phyloP scores from a whole-genome alignment of 257 asterid genomes.

The Salvia rosmarinus region DNA sequence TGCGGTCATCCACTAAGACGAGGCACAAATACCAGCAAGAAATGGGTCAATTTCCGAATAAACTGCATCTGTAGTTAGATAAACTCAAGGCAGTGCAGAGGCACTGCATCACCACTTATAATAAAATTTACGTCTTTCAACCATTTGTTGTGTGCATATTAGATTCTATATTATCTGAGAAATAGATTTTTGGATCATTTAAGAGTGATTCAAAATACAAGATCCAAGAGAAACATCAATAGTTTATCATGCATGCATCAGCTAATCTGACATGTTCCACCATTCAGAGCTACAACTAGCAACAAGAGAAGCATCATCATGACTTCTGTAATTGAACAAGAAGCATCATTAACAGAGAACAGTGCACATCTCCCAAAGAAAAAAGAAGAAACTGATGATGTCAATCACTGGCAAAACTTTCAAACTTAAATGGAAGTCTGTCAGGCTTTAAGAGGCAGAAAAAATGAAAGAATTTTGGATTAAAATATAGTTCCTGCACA shows the following conservation, averaged over 20 bases:
- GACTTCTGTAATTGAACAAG: slow-evolving; percentile 31
- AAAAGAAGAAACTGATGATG: slow-evolving; percentile 32
- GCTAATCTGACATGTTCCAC: slow-evolving; percentile 34
- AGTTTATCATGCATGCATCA: slow-evolving; percentile 31
- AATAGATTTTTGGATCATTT: slow-evolving; percentile 39
- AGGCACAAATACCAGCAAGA: slow-evolving; percentile 97
- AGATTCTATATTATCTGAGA: slow-evolving; percentile 37
- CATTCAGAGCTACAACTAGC: slow-evolving; percentile 36
- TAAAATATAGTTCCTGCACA: slow-evolving; percentile 32
- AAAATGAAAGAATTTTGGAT: slow-evolving; percentile 20
- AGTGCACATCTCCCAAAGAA: slow-evolving; percentile 34
- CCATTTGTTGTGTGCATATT: slow-evolving; percentile 47
- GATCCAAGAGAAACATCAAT: slow-evolving; percentile 33
- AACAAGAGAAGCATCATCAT: slow-evolving; percentile 31
- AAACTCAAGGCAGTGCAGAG: slow-evolving; percentile 79
- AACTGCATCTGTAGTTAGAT: slow-evolving; percentile 94
- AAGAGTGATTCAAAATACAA: slow-evolving; percentile 32
- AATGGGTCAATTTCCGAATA: slow-evolving; percentile 94
- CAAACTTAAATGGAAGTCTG: slow-evolving; percentile 30
- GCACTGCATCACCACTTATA: slow-evolving; percentile 86
- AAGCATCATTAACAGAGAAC: slow-evolving; percentile 30
- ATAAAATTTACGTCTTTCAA: slow-evolving; percentile 50
- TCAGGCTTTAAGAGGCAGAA: slow-evolving; percentile 30
- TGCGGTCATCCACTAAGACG: slow-evolving; percentile 99
- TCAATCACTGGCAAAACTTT: slow-evolving; percentile 23